Evolutionary conservation across 495 filamentous ascomycete genomes (phyloP).

Genomic region (Hypoxylon subgilvum): DNA sequence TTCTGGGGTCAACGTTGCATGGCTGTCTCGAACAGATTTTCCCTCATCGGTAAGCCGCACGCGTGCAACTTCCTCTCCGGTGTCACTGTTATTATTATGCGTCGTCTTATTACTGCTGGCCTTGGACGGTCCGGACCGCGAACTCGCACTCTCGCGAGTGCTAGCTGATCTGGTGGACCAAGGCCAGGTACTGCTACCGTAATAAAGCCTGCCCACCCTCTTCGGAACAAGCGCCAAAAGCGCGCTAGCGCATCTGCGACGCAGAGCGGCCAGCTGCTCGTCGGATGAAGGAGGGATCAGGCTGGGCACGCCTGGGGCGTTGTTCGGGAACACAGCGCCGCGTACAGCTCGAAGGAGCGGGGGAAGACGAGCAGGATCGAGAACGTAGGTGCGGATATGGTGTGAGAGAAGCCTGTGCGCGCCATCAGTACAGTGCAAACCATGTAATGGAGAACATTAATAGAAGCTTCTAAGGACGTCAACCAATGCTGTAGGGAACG

Average conservation of each 20-base stretch:
- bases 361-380: conserved; percentile 72
- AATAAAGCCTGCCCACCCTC: conserved; percentile 57
- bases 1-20: conserved; percentile 48
- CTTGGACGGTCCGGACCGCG: conserved; percentile 41
- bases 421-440: conserved; percentile 37
- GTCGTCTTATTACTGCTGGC: conserved; percentile 35
- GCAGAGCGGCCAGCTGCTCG: conserved; percentile 54
- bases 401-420: conserved; percentile 74
- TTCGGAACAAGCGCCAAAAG: conserved; percentile 59
- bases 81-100: conserved; percentile 33
- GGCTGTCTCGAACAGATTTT: conserved; percentile 42
- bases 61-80: conserved; percentile 41
- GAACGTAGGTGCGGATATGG: conserved; percentile 67
- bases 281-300: conserved; percentile 55
- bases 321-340: conserved; percentile 79
- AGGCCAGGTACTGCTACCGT: conserved; percentile 47
- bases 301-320: conserved; percentile 59
- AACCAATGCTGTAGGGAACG: conserved; percentile 24
- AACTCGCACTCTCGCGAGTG: conserved; percentile 30
- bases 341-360: conserved; percentile 74
- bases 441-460: conserved; percentile 35
- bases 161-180: conserved; percentile 33
- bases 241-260: conserved; percentile 59
- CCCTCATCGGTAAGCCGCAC: conserved; percentile 43
- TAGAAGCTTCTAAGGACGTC: conserved; percentile 37